phyloP scores from a whole-genome alignment of 2,329 filamentous ascomycete species.

The Talaromyces sp. region DNA sequence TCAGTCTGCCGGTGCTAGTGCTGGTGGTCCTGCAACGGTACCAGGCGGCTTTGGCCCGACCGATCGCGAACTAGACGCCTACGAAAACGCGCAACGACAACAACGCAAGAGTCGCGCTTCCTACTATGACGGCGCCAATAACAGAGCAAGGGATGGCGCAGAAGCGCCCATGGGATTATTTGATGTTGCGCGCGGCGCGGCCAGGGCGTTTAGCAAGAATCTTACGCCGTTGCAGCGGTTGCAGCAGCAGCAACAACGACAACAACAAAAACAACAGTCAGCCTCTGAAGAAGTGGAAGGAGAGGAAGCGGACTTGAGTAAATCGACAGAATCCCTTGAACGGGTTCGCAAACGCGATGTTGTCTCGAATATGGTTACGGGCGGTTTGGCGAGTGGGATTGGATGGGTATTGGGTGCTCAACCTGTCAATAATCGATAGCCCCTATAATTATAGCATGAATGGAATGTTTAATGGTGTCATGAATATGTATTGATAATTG shows the following conservation, averaged over 20 bases:
- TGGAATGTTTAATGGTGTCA: background rate
- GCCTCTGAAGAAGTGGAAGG: background rate
- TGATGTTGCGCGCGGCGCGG: constrained; percentile 51
- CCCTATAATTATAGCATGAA: background rate
- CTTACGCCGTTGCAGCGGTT: constrained; percentile 40
- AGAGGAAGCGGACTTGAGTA: constrained; percentile 17
- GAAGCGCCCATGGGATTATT: constrained; percentile 53
- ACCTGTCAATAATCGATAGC: constrained; percentile 37
- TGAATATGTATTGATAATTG: background rate
- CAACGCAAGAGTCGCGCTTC: constrained; percentile 27
- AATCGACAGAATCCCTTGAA: constrained; percentile 13
- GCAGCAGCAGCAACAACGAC: background rate
- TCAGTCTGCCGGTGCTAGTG: background rate
- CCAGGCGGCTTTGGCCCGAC: constrained; percentile 45
- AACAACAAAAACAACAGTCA: background rate
- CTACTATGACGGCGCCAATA: constrained; percentile 12
- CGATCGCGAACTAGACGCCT: constrained; percentile 44
- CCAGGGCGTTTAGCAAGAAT: constrained; percentile 47
- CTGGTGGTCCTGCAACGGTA: constrained; percentile 24
- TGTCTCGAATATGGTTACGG: constrained; percentile 62
- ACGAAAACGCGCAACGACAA: constrained; percentile 42
- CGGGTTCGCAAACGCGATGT: constrained; percentile 50
- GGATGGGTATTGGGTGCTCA: constrained; percentile 62
- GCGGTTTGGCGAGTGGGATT: constrained; percentile 59
- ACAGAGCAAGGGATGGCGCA: constrained; percentile 22